phyloP scores from a whole-genome alignment of 306 rosid genomes.

The Oemleria cerasiformis region DNA sequence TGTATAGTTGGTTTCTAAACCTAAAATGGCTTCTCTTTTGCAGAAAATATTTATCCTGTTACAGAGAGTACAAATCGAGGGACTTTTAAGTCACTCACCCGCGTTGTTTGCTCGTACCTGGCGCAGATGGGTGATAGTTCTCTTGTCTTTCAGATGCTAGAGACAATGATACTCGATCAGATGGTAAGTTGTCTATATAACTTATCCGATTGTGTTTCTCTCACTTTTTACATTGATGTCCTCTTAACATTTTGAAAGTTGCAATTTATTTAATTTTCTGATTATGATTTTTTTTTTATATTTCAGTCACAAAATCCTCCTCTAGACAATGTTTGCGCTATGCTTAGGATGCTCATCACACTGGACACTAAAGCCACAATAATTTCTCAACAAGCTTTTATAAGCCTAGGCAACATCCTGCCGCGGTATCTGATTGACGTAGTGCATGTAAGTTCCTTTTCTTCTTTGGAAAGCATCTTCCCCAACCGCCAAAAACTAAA shows the following conservation, averaged over 20 bases:
- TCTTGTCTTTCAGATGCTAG: constrained; percentile 52
- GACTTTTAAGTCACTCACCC: constrained; percentile 46
- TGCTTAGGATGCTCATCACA: constrained; percentile 55
- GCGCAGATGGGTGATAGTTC: constrained; percentile 63
- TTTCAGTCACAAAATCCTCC: constrained; percentile 49
- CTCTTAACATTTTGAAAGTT: not conserved
- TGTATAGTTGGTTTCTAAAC: constrained; percentile 8
- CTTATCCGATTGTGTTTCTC: not conserved
- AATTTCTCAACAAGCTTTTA: constrained; percentile 53
- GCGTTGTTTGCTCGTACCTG: constrained; percentile 45
- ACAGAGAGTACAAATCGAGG: constrained; percentile 34
- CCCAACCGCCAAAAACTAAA: not conserved
- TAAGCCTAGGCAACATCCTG: constrained; percentile 46
- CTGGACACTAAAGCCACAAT: constrained; percentile 55
- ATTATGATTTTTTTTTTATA: constrained; percentile 23
- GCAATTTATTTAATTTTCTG: constrained; percentile 4
- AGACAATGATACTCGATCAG: constrained; percentile 52
- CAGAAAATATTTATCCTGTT: constrained; percentile 44
- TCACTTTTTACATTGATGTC: not conserved
- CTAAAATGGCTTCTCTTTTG: constrained; percentile 19
- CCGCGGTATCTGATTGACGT: constrained; percentile 54
- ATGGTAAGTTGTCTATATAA: constrained; percentile 46
- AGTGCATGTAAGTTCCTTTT: constrained; percentile 47
- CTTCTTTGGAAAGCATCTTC: not conserved
- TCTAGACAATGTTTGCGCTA: constrained; percentile 61